Percentiles rank a stretch among this genome's conserved stretches.
Evolutionary conservation across 1,139 yeast species (phyloP).

Genomic region (Saccharomyces uvarum): DNA sequence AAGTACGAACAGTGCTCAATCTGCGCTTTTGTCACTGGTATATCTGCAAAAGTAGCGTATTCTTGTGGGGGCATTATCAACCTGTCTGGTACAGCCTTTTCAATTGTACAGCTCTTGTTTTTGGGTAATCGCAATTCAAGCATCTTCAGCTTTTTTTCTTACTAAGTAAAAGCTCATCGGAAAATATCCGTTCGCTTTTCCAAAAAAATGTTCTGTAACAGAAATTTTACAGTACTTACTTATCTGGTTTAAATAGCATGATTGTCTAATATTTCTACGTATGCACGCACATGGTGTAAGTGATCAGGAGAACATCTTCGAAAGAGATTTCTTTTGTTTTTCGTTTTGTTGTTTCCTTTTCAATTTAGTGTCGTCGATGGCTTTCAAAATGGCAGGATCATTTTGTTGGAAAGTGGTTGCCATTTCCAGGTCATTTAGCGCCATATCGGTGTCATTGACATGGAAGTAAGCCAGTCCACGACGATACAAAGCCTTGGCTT

Average conservation of each 20-base stretch:
- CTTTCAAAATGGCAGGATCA: conserved; percentile 68
- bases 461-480: conserved; percentile 69
- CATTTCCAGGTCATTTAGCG: conserved; percentile 55
- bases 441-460: conserved; percentile 63
- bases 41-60: conserved; percentile 29
- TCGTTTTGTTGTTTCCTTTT: conserved; percentile 48
- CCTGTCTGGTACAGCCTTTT: background rate
- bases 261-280: background rate
- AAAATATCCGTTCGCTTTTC: background rate
- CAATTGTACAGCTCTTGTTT: background rate
- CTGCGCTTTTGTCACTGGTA: conserved; percentile 42
- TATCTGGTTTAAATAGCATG: background rate
- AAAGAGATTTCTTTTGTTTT: conserved; percentile 75
- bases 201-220: background rate
- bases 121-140: background rate
- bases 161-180: background rate
- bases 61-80: conserved; percentile 1
- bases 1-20: conserved; percentile 65
- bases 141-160: background rate
- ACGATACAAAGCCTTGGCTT: conserved; percentile 80
- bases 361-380: conserved; percentile 54
- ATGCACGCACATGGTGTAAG: background rate
- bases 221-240: background rate
- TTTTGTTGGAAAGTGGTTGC: conserved; percentile 62
- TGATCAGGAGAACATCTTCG: conserved; percentile 55